Evolutionary conservation across 1,284 basidiomycete species (phyloP).

Genomic region (Malassezia pachydermatis): DNA sequence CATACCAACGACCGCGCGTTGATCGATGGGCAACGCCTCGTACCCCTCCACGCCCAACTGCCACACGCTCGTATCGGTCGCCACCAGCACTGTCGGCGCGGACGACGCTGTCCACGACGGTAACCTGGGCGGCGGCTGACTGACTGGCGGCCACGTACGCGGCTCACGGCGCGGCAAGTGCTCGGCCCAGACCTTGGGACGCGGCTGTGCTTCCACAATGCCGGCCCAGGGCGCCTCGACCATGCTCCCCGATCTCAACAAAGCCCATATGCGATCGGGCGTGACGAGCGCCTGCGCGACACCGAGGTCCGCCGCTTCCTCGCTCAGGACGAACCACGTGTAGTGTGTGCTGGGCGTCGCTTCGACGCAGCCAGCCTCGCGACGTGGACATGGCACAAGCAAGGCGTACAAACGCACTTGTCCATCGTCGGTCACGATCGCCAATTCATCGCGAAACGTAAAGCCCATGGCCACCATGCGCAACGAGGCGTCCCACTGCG

Average conservation of each 20-base stretch:
- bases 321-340: constrained; percentile 69
- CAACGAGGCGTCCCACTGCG: constrained; percentile 70
- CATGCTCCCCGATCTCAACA: constrained; percentile 66
- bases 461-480: constrained; percentile 69
- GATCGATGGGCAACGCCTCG: constrained; percentile 57
- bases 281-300: constrained; percentile 75
- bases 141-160: constrained; percentile 18
- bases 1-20: constrained; percentile 78
- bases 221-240: constrained; percentile 61
- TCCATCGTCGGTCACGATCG: constrained; percentile 83
- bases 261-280: constrained; percentile 72
- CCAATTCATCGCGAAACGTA: constrained; percentile 67
- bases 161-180: constrained; percentile 13
- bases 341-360: constrained; percentile 60
- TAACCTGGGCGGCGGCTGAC: not conserved
- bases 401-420: constrained; percentile 80
- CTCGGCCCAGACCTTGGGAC: constrained; percentile 3
- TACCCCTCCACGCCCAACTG: constrained; percentile 20
- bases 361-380: constrained; percentile 15
- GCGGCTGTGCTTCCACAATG: constrained; percentile 62
- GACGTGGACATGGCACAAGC: constrained; percentile 25
- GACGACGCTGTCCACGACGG: constrained; percentile 25
- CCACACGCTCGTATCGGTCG: constrained; percentile 17
- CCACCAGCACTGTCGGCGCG: constrained; percentile 22
- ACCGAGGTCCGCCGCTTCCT: constrained; percentile 69